Conservation (phyloP, 352 stramenopile genomes). For the Pythium monospermum region DNA sequence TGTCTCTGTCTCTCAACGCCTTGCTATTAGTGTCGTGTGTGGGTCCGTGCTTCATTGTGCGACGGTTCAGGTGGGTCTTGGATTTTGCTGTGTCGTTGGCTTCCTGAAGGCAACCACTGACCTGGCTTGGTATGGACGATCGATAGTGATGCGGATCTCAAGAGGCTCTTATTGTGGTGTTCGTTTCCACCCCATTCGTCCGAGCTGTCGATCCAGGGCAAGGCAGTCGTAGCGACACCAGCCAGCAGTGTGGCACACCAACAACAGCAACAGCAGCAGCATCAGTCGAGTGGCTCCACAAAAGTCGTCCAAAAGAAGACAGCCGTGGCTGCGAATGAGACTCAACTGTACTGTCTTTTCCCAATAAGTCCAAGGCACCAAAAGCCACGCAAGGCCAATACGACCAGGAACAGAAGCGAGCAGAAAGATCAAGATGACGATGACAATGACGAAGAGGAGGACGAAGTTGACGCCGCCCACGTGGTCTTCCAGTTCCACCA, state of each 20-base stretch:
- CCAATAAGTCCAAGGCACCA: neutral
- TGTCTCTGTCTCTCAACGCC: too few species aligned
- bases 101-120: too few species aligned
- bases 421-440: slow-evolving; percentile 17
- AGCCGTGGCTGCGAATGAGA: slow-evolving; percentile 49
- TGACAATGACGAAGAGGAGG: slow-evolving; percentile 21
- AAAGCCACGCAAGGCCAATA: neutral
- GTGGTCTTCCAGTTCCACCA: slow-evolving; percentile 70
- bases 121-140: neutral
- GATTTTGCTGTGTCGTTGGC: neutral
- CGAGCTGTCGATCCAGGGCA: neutral
- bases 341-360: slow-evolving; percentile 52
- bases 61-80: slow-evolving; percentile 36
- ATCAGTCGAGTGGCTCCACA: slow-evolving; percentile 12
- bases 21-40: slow-evolving; percentile 45
- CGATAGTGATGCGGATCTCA: slow-evolving; percentile 49
- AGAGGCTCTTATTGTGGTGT: slow-evolving; percentile 60
- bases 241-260: too few species aligned
- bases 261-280: neutral
- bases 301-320: neutral
- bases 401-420: slow-evolving; percentile 2
- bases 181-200: slow-evolving; percentile 23
- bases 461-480: slow-evolving; percentile 11
- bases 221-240: neutral
- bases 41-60: slow-evolving; percentile 51